Base-by-base conservation (phyloP, 176 grass and related monocot genomes). In the Carex kokanica region DNA sequence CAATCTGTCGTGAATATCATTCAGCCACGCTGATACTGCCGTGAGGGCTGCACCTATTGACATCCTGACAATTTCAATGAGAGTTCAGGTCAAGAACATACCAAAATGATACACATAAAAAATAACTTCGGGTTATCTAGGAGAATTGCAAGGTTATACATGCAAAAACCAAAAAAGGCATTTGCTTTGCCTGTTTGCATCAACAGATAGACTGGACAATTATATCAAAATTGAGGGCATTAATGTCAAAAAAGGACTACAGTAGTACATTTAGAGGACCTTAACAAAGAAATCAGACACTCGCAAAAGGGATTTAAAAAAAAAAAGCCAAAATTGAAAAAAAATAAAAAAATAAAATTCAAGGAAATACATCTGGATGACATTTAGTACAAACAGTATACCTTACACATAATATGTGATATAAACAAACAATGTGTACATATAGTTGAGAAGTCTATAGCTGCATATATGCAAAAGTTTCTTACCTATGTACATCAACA, bases 401-500 rank as follows among this genome's bases (percentile, higher is more conserved):
- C 21, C 71, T 25, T 74, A 52, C 71, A 75, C 43, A 54, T 53
- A 75, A 75, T 51, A 27, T 14, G 24, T 53, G 11, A 29, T 31
- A 75, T 75, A 75, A 54, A 75, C 72, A 75, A 75, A 31, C 72
- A 75, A 75, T 29, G 43, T 51, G 38, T 27, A 15, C 47, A 75
- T 75, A 8, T 54, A 53, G 8, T 31, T 82, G 24, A 40, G 73
- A 32, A 63, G 23, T 53, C 15, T 80, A 17, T 8, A 56, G 43
- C 11, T n/a, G 29, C 21, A 88, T 23, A 84, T 64, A 84, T 56
- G 13, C 24, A 60, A 78, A 49, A 58, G 17, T 36, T 81, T 60
- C 72, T 61, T 90, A 98, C 92, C 95, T 98, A 56, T 98, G 95
- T 55, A 98, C 92, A 87, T 98, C 92, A 38, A 93, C 82, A 75